Evolutionary conservation across 768 basidiomycete genomes (phyloP), one percentile per base, ranked within the genome.

Genomic region (Exsudoporus frostii): DNA sequence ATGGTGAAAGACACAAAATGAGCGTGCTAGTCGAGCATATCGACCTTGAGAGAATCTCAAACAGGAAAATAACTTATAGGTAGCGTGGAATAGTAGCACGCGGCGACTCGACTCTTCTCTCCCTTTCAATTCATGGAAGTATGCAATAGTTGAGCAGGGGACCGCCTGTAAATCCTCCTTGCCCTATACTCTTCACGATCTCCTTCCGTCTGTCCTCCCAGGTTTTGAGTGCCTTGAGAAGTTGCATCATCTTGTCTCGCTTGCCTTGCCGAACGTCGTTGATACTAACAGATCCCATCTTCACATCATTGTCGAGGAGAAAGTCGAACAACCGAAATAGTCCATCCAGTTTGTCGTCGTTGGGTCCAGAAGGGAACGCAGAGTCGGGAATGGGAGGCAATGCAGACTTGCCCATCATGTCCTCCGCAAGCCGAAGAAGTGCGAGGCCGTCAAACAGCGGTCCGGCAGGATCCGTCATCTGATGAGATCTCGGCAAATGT

Each of bases 281-380:
- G 72, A 97, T 95, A 61, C 90, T 93, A 30, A 98, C 87, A 55
- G 85, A 83, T 9, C 90, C 94, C 77, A 96, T 90, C 72, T 88
- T 88, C 52, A 95, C 85, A 45, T 93, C 93, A 55, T 92, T 91
- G 62, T 95, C 92, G 43, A 98, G 79, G 50, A 97, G 71, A 71
- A 92, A 94, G 71, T 98, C 95, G 71, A 97, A 96, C 50, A 96
- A 73, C 51, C 82, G 78, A 75, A 96, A 94, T 27, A 96, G 74
- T 15, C 93, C 92, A 25, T 92, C 90, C 14, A 96, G 74, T 59
- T 88, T 90, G 58, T 95, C 88, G 64, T 93, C 88, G 55, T 77
- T 75, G 13, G 79, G 71, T 37, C 79, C 80, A 9, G 74, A 66
- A 3, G 87, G 87, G 75, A 96, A 97, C 0, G 86, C 85, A 2